phyloP scores from a whole-genome alignment of 768 basidiomycete genomes.

The Ramaria sp. region DNA sequence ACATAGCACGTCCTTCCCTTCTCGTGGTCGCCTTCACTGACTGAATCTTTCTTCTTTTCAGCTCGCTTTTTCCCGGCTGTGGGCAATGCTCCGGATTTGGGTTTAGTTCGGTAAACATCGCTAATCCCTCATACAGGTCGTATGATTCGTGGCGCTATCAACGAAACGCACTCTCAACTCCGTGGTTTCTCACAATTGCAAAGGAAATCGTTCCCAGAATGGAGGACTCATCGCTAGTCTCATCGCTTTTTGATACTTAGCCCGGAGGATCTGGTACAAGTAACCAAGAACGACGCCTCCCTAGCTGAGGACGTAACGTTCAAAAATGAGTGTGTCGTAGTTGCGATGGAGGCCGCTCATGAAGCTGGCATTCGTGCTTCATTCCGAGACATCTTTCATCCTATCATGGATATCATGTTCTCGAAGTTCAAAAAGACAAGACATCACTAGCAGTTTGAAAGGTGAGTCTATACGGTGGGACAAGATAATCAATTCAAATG shows the following conservation, averaged over 20 bases:
- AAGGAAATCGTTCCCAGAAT: constrained; percentile 24
- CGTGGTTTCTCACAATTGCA: constrained; percentile 25
- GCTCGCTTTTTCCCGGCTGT: no score
- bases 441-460: constrained; percentile 17
- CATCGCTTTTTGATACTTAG: constrained; percentile 22
- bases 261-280: constrained; percentile 19
- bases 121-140: no score
- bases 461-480: no score
- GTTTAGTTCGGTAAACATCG: no score
- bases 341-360: constrained; percentile 25
- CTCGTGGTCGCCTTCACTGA: not conserved
- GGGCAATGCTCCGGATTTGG: no score
- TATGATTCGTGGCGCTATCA: constrained; percentile 24
- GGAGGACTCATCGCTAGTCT: constrained; percentile 23
- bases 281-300: constrained; percentile 18
- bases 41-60: not conserved
- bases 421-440: constrained; percentile 25
- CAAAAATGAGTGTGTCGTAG: constrained; percentile 22
- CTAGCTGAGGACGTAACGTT: constrained; percentile 25
- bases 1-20: no score
- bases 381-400: constrained; percentile 22
- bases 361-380: constrained; percentile 24
- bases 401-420: constrained; percentile 26
- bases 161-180: constrained; percentile 24
- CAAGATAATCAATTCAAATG: no score